These are phyloP conservation scores for Dipteronia dyeriana DNA, from an alignment of 345 rosid species.

Conservation along the genomic window DNA sequence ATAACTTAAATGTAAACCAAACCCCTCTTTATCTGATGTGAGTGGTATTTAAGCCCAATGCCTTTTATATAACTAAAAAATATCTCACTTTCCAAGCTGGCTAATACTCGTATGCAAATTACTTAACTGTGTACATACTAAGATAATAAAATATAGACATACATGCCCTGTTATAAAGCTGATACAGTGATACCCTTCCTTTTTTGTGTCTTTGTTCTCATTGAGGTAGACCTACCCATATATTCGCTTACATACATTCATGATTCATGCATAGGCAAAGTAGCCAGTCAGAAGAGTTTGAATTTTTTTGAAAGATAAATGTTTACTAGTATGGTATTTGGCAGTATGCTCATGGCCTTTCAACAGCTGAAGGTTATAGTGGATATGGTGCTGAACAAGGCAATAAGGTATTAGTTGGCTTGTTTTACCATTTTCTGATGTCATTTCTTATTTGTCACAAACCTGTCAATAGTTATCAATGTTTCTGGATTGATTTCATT, in stretches of 20 bases:
- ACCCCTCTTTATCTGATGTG: not conserved
- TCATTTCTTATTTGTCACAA: not conserved
- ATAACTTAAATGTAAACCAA: not conserved
- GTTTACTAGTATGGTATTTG: slow-evolving; percentile 13
- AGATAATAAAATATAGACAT: not conserved
- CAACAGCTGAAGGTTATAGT: slow-evolving; percentile 52
- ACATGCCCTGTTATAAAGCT: not conserved
- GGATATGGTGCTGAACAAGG: slow-evolving; percentile 72
- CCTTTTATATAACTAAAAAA: not conserved
- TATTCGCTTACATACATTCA: not conserved
- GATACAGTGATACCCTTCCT: not conserved
- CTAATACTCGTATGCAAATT: not conserved
- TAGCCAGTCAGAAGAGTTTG: not conserved
- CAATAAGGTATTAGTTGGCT: slow-evolving; percentile 37
- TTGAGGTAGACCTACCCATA: not conserved
- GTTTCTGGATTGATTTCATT: not conserved
- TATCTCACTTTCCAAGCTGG: not conserved
- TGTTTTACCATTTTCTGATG: not conserved
- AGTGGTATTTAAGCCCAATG: not conserved
- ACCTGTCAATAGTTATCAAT: not conserved
- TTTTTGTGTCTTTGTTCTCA: not conserved
- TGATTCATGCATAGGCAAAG: not conserved
- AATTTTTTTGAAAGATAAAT: slow-evolving; percentile 4
- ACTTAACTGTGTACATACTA: not conserved
- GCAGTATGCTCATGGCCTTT: slow-evolving; percentile 61